Evolutionary conservation across 768 basidiomycete species (phyloP), one percentile per base, ranked within the genome.

Genomic region (Boletales sp.): DNA sequence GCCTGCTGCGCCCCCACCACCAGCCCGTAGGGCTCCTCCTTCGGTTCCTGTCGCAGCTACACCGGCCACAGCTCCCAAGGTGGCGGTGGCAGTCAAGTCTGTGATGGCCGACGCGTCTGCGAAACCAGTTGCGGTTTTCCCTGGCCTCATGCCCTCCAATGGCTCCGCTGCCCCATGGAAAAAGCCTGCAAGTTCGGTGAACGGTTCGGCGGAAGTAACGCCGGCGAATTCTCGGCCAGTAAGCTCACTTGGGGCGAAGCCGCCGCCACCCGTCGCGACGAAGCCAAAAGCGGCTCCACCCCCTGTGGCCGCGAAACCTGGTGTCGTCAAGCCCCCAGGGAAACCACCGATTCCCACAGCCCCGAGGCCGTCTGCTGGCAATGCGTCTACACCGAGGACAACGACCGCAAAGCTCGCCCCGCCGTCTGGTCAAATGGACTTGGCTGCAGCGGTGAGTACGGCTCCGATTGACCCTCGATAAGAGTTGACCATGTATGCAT

Each of bases 121-220:
- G 0, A 90, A 86, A 60, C 90, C 90, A 0, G 74, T 90, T 3
- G 79, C 90, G 4, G 89, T 91, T 7, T 90, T 92, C 67, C 88
- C 88, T 3, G 87, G 88, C 0, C 82, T 90, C 77, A 75, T 64
- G 4, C 66, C 82, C 5, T 69, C 78, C 6, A 89, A 89, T 63
- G 89, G 88, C 1, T 78, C 84, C 4, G 74, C 81, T 7, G 65
- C 84, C 2, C 86, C 88, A 3, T 89, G 88, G 87, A 90, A 86
- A 74, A 87, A 80, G 64, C 48, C 75, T 2, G 57, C 74, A 10
- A 52, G 65, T 21, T 64, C 66, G 31, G 65, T 70, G n/a, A 54
- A 57, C 17, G 65, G 67, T 19, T 69, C 73, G 10, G 39, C 57
- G 9, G 68, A 70, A 24, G 63, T 65, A 12, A 72, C 78, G 2